These are phyloP conservation scores for Coemansia sp. DNA, from an alignment of 192 early-diverging fungal genomes.

Conservation along the genomic window DNA sequence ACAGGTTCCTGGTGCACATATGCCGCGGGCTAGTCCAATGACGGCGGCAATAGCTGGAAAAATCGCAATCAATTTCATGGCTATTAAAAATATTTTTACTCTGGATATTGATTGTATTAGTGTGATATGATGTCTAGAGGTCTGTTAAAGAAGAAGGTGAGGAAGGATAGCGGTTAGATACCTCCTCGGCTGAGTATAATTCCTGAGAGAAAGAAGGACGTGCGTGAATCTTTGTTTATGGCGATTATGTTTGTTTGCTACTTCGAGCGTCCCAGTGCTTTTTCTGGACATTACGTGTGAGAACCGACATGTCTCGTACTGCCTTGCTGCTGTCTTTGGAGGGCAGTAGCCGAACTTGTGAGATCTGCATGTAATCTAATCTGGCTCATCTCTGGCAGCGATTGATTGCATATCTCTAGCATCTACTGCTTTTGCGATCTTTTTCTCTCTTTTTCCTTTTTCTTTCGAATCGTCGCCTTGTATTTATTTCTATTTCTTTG, in stretches of 20 bases:
- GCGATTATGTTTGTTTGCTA: conserved; percentile 13
- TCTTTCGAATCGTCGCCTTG: not conserved
- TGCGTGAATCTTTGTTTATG: not conserved
- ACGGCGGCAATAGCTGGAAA: not conserved
- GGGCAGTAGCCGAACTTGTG: not conserved
- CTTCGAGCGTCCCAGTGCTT: not conserved
- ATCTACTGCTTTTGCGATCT: not conserved
- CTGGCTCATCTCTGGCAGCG: not conserved
- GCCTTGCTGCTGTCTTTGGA: not conserved
- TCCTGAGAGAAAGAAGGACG: not conserved
- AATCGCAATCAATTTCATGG: not conserved
- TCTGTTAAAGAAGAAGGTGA: not conserved
- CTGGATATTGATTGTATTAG: not conserved
- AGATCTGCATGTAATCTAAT: not conserved
- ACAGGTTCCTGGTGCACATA: not conserved
- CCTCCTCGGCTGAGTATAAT: too few relatives aligned
- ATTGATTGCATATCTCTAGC: not conserved
- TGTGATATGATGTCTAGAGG: not conserved
- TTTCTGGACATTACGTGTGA: conserved; percentile 3
- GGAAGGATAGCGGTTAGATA: not conserved
- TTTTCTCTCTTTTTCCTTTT: not conserved
- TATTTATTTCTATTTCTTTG: not conserved
- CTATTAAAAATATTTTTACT: not conserved
- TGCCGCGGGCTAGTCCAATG: not conserved
- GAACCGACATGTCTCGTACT: not conserved